A percentile compares a stretch with the other conserved stretches of the same genome.
Conservation (phyloP, 441 rosid genomes). For the Rhodomyrtus psidioides region DNA sequence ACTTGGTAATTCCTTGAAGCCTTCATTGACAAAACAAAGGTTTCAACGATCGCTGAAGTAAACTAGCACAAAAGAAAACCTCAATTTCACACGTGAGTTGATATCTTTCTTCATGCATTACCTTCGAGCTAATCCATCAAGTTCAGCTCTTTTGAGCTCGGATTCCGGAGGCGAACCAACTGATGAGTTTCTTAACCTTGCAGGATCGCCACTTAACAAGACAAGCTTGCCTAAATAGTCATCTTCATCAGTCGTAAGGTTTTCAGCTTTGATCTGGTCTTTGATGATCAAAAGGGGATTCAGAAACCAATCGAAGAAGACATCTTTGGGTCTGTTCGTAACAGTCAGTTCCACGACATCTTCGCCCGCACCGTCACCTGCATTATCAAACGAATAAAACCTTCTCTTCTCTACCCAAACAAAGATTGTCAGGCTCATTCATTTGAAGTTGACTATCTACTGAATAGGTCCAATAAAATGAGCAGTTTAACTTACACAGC, state of each 20-base stretch:
- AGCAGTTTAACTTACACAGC: conserved; percentile 36
- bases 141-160: conserved; percentile 67
- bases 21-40: neutral
- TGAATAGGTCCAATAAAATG: neutral
- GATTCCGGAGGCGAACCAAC: conserved; percentile 50
- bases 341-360: conserved; percentile 1
- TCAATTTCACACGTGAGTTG: neutral
- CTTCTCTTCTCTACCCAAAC: neutral
- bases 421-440: neutral
- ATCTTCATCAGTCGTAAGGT: conserved; percentile 51
- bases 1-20: conserved; percentile 4
- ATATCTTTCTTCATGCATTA: conserved; percentile 8
- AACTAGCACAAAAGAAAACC: neutral
- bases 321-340: conserved; percentile 13
- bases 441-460: neutral
- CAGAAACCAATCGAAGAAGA: conserved; percentile 53
- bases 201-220: conserved; percentile 49
- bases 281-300: conserved; percentile 66
- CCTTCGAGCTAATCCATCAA: conserved; percentile 92
- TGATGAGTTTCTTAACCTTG: conserved; percentile 41
- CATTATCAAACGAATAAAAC: neutral
- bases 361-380: neutral
- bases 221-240: conserved; percentile 68
- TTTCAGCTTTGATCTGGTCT: conserved; percentile 13
- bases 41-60: neutral